phyloP scores from a whole-genome alignment of 73 alveolate species.

The Paraurostyla sp. region DNA sequence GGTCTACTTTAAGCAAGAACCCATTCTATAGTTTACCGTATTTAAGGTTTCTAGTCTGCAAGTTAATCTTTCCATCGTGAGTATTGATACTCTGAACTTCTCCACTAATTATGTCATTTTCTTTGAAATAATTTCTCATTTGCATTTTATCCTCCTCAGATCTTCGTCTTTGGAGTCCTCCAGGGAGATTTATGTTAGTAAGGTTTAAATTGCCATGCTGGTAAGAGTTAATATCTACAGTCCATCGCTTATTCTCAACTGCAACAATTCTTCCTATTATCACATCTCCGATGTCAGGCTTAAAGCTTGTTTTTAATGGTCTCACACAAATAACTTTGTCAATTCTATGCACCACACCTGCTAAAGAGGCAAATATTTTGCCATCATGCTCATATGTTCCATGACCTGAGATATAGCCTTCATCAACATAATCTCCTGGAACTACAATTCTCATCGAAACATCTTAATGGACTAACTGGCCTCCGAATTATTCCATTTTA shows the following conservation, averaged over 20 bases:
- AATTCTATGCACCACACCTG: slow-evolving; percentile 89
- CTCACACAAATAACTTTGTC: slow-evolving; percentile 88
- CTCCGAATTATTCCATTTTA: slow-evolving; percentile 32
- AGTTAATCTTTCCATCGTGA: slow-evolving; percentile 80
- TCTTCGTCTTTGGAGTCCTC: slow-evolving; percentile 89
- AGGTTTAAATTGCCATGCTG: slow-evolving; percentile 88
- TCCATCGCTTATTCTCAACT: slow-evolving; percentile 92
- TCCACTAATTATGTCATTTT: slow-evolving; percentile 91
- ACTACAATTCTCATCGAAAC: slow-evolving; percentile 47
- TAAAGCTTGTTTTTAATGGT: slow-evolving; percentile 84
- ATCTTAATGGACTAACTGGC: neutral
- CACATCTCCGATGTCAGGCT: slow-evolving; percentile 94
- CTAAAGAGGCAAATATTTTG: slow-evolving; percentile 81
- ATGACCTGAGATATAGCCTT: slow-evolving; percentile 60
- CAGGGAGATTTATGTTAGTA: slow-evolving; percentile 94
- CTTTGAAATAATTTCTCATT: slow-evolving; percentile 92
- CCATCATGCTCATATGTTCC: slow-evolving; percentile 78
- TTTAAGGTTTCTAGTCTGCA: slow-evolving; percentile 93
- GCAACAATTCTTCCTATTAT: slow-evolving; percentile 90
- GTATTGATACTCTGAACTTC: slow-evolving; percentile 88
- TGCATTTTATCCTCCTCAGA: slow-evolving; percentile 91
- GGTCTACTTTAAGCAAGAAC: slow-evolving; percentile 69
- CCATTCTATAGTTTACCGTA: slow-evolving; percentile 95
- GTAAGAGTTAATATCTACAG: slow-evolving; percentile 89
- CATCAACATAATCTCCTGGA: slow-evolving; percentile 49